Evolutionary conservation across 768 basidiomycete genomes (phyloP), one percentile per base, ranked within the genome.

Genomic region (Thelephora ganbajun): DNA sequence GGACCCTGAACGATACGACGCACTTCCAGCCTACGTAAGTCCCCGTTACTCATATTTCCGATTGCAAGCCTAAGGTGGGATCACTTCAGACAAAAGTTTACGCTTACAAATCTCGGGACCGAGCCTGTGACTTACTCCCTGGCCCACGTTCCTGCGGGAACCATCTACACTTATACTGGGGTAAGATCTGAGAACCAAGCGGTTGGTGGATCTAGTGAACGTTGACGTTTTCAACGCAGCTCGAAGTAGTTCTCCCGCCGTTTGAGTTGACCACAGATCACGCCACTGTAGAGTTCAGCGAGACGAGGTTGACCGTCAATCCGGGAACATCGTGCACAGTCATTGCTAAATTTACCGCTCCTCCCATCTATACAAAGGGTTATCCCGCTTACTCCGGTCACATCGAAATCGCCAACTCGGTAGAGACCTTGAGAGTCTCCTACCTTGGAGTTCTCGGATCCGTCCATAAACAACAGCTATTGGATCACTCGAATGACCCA

Each of bases 1-100:
- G 83, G n/a, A 53, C 74, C 34, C 60, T 80, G 35, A 83, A 84
- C 52, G 80, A 82, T 57, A 82, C 80, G 3, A 69, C 73, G 6
- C 65, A 78, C 56, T 74, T 76, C 58, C 60, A 65, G 45, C 58
- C 61, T 33, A 44, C 57, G 72, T 74, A 55, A 50, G 71, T 62
- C 16, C 11, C 48, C 44, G 7, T 62, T 66, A 14, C 67, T 59
- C 0, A 52, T 44, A 12, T 51, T 47, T 14, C 66, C 66, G 16
- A 62, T 70, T 12, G 64, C 4, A 30, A 30, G 26, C n/a, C 18
- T 44, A 30, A 34, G 16, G 34, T 49, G 2, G 37, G 26, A 19
- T 7, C n/a, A 1, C 30, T 46, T 2, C 51, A 74, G 73, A 7
- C 71, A 73, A 57, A 66, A 60, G 5, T 72, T 75, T 61, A 71